These are phyloP conservation scores for Diaporthe destruens DNA, from an alignment of 2,329 filamentous ascomycete genomes.

Conservation along the genomic window DNA sequence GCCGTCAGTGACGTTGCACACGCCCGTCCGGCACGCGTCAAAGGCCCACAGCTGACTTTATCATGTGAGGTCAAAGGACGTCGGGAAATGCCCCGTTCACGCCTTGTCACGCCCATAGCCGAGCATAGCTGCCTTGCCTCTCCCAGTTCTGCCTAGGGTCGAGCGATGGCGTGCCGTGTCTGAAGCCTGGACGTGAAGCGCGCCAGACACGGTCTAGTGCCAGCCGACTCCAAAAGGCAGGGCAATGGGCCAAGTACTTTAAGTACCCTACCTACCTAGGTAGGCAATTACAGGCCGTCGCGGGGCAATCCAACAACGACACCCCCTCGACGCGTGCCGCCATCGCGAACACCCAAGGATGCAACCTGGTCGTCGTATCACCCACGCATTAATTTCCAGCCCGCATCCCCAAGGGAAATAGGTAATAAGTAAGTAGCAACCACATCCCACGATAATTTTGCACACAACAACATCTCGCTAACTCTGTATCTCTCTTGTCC, in stretches of 20 bases:
- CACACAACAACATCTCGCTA: background rate
- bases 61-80: background rate
- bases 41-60: background rate
- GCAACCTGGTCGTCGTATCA: slow-evolving; percentile 22
- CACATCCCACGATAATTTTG: slow-evolving; percentile 4
- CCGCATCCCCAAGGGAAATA: background rate
- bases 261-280: no score
- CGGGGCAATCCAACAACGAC: slow-evolving; percentile 13
- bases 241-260: slow-evolving; percentile 4
- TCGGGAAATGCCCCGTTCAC: slow-evolving; percentile 8
- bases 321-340: slow-evolving; percentile 27
- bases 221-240: background rate
- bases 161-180: slow-evolving; percentile 28
- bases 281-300: slow-evolving; percentile 12
- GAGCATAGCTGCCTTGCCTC: background rate
- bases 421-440: background rate
- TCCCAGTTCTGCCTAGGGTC: slow-evolving; percentile 21
- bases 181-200: slow-evolving; percentile 2
- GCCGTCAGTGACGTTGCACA: background rate
- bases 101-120: background rate
- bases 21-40: background rate
- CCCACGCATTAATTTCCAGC: slow-evolving; percentile 24
- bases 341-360: slow-evolving; percentile 27
- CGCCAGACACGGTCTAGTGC: slow-evolving; percentile 32
- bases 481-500: background rate